phyloP scores from a whole-genome alignment of 202 grass and related monocot species.

The Digitaria exilis region DNA sequence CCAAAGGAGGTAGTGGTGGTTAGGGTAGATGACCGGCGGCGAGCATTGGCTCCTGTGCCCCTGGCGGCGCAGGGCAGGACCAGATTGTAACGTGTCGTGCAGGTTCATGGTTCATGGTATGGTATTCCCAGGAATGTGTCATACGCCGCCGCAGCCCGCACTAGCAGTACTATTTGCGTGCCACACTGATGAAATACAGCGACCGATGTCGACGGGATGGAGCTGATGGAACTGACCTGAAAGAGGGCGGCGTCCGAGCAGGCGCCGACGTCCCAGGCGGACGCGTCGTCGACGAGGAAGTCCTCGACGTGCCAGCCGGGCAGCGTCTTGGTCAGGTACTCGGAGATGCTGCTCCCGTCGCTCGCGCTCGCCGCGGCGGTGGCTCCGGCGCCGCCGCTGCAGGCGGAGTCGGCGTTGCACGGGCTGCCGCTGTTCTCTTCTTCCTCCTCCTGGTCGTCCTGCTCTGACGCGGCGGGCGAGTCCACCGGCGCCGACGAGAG shows the following conservation, averaged over 20 bases:
- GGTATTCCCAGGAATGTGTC: neutral
- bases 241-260: conserved; percentile 34
- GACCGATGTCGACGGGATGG: neutral
- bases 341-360: conserved; percentile 82
- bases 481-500: conserved; percentile 68
- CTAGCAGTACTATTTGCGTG: neutral
- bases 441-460: neutral
- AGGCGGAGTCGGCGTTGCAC: conserved; percentile 30
- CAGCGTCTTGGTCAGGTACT: conserved; percentile 84
- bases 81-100: neutral
- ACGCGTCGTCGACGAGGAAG: conserved; percentile 60
- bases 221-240: conserved; percentile 51
- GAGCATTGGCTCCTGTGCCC: conserved; percentile 11
- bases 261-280: neutral
- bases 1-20: conserved; percentile 19
- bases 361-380: conserved; percentile 26
- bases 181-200: neutral
- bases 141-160: neutral
- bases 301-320: conserved; percentile 90
- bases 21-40: conserved; percentile 1
- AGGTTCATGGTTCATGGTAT: no score
- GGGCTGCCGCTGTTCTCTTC: conserved; percentile 41
- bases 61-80: conserved; percentile 14
- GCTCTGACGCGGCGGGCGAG: conserved; percentile 6
- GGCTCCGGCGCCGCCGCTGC: conserved; percentile 24